phyloP scores from a whole-genome alignment of 306 rosid species.

The Styphnolobium japonicum region DNA sequence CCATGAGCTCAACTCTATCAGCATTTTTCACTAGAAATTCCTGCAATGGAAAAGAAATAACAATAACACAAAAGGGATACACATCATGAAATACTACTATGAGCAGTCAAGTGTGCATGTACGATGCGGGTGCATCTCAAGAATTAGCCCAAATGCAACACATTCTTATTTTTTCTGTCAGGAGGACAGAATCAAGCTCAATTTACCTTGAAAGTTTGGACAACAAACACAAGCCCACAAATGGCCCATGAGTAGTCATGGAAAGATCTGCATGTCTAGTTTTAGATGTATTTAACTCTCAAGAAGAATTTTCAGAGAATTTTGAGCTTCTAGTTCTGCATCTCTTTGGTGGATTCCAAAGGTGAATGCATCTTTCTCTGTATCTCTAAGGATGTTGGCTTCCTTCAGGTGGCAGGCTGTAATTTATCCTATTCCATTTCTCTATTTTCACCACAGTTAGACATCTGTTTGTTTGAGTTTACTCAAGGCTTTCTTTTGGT shows the following conservation, averaged over 20 bases:
- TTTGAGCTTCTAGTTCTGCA: too few species aligned
- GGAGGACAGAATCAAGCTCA: neutral
- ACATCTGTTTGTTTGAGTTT: too few species aligned
- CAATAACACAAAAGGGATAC: neutral
- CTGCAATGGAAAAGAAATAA: conserved; percentile 43
- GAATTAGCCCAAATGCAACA: neutral
- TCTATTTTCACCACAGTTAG: too few species aligned
- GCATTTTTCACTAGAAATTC: conserved; percentile 87
- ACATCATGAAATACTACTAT: neutral
- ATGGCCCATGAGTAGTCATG: neutral
- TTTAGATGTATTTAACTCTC: neutral
- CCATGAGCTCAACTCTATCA: conserved; percentile 86
- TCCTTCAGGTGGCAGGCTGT: too few species aligned
- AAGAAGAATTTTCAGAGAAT: neutral
- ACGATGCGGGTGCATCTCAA: neutral
- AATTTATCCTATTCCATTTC: too few species aligned
- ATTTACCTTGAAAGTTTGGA: neutral
- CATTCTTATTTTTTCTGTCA: neutral
- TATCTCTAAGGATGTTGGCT: too few species aligned
- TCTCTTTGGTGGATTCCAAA: too few species aligned
- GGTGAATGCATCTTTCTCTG: too few species aligned
- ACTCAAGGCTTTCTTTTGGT: neutral
- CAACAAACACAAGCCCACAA: neutral
- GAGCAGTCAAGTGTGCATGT: neutral
- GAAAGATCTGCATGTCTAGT: neutral